Evolutionary conservation across 495 filamentous ascomycete species (phyloP).

Genomic region (Penicillium pulvis): DNA sequence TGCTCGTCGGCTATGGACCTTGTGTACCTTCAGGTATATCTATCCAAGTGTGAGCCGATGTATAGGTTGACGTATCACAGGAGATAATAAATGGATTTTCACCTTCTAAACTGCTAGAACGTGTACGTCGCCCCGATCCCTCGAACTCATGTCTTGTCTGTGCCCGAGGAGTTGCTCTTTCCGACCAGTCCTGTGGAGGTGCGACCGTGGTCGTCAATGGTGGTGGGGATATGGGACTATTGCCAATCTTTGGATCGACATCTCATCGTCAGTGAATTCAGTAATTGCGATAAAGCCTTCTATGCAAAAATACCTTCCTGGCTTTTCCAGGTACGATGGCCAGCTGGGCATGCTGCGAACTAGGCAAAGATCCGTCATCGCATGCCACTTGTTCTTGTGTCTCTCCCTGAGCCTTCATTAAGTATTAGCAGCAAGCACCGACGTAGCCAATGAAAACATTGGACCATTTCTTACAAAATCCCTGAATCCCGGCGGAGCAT

Average conservation of each 20-base stretch:
- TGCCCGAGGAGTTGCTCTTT: constrained; percentile 77
- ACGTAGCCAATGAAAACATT: not conserved
- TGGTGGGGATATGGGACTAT: constrained; percentile 59
- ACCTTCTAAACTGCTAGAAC: constrained; percentile 74
- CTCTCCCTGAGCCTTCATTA: not conserved
- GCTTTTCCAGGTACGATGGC: constrained; percentile 3
- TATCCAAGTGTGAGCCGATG: constrained; percentile 14
- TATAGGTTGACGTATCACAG: not conserved
- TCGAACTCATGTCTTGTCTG: constrained; percentile 75
- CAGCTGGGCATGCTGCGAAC: constrained; percentile 2
- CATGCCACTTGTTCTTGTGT: constrained; percentile 7
- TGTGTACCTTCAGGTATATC: constrained; percentile 49
- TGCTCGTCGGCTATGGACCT: not conserved
- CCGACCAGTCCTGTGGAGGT: constrained; percentile 61
- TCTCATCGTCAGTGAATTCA: not conserved
- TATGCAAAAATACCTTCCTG: constrained; percentile 19
- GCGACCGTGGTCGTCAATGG: constrained; percentile 70
- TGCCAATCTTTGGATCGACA: constrained; percentile 20
- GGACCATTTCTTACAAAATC: constrained; percentile 62
- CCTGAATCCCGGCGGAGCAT: constrained; percentile 77
- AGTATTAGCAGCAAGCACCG: constrained; percentile 1
- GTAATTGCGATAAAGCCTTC: not conserved
- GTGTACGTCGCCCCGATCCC: constrained; percentile 50
- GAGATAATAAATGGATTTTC: constrained; percentile 21
- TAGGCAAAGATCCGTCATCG: constrained; percentile 13